Evolutionary conservation across 441 rosid genomes (phyloP).

Genomic region (Dalechampia spathulata): DNA sequence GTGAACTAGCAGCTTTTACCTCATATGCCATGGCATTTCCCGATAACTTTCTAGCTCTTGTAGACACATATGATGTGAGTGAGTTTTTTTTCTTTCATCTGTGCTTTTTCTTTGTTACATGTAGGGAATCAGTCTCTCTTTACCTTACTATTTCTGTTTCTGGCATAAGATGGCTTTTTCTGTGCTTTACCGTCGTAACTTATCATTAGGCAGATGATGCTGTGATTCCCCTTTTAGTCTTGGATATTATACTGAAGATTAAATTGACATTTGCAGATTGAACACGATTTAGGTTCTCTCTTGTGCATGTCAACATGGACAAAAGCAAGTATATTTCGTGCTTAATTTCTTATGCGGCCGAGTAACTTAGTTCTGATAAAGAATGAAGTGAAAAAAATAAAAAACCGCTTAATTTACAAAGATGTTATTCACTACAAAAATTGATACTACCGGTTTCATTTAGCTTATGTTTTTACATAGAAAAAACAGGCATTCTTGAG

Average conservation of each 20-base stretch:
- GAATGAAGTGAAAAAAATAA: not conserved
- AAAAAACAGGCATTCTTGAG: no score
- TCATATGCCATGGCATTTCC: constrained; percentile 95
- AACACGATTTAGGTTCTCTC: constrained; percentile 1
- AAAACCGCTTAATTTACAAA: not conserved
- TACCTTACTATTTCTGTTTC: constrained; percentile 9
- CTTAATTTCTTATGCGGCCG: constrained; percentile 3
- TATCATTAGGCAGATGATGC: not conserved
- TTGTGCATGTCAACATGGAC: not conserved
- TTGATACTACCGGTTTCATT: no score
- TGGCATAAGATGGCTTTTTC: not conserved
- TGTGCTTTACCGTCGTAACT: not conserved
- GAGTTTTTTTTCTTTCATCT: constrained; percentile 10
- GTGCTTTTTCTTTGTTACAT: not conserved
- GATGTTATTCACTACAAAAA: not conserved
- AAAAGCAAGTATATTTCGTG: not conserved
- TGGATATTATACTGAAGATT: not conserved
- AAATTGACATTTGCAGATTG: not conserved
- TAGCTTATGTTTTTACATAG: no score
- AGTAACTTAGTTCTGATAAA: not conserved
- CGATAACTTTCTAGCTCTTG: constrained; percentile 68
- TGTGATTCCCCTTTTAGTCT: not conserved
- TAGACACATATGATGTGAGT: constrained; percentile 92
- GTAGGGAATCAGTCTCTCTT: not conserved
- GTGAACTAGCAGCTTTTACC: constrained; percentile 88